Conservation (phyloP, 108 stramenopile genomes). For the Pseudonitzschia multiseries region DNA sequence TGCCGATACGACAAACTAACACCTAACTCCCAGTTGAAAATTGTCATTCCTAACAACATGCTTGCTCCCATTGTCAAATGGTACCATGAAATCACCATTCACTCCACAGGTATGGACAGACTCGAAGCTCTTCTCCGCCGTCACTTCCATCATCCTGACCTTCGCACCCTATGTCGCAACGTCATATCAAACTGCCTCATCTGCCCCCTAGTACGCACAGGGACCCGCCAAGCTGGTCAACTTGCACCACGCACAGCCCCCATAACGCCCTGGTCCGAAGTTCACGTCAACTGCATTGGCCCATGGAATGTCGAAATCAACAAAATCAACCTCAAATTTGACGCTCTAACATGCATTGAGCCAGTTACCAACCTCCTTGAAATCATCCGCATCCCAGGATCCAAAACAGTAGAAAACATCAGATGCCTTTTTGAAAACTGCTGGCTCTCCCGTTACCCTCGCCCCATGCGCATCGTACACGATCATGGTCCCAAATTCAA, state of each 20-base stretch:
- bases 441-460: conserved; percentile 39
- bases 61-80: no score
- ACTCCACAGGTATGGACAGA: no score
- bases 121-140: no score
- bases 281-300: conserved; percentile 39
- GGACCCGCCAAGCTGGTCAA: neutral
- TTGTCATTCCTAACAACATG: no score
- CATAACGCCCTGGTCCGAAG: conserved; percentile 14
- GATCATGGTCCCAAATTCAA: no score
- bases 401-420: neutral
- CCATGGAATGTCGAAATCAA: conserved; percentile 40
- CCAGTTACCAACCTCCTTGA: conserved; percentile 31
- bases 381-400: conserved; percentile 18
- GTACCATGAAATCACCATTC: no score
- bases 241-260: neutral
- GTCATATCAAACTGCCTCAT: no score
- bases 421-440: conserved; percentile 4
- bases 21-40: no score
- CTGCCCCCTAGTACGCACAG: neutral
- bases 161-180: no score
- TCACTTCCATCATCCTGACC: no score
- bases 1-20: no score
- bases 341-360: conserved; percentile 41
- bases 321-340: conserved; percentile 8
- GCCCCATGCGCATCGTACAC: no score